Conservation (phyloP, 2,329 filamentous ascomycete genomes). For the Fusarium begoniae region DNA sequence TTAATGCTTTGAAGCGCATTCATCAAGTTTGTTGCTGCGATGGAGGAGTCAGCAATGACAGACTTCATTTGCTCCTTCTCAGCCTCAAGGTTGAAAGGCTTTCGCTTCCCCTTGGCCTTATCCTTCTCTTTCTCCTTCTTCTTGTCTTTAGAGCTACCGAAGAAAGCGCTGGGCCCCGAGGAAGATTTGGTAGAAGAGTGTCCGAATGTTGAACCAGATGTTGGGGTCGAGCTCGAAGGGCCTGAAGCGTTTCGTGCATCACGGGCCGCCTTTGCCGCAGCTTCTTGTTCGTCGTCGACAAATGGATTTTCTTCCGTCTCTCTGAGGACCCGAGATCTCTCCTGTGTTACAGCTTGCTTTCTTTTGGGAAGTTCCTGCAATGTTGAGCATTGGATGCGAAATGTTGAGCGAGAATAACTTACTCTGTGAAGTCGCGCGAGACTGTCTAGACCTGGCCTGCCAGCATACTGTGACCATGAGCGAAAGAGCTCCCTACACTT, state of each 20-base stretch:
- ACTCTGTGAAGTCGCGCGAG: constrained; percentile 81
- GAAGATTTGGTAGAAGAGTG: constrained; percentile 48
- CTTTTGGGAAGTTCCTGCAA: constrained; percentile 68
- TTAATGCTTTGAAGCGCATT: constrained; percentile 93
- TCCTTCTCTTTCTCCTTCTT: constrained; percentile 64
- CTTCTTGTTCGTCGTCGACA: constrained; percentile 71
- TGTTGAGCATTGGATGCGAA: constrained; percentile 2
- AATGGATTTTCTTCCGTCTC: constrained; percentile 83
- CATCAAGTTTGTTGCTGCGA: constrained; percentile 88
- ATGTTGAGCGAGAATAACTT: constrained; percentile 16
- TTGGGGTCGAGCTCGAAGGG: constrained; percentile 30
- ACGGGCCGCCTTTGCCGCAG: constrained; percentile 42
- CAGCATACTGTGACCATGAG: constrained; percentile 89
- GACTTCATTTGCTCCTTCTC: constrained; percentile 89
- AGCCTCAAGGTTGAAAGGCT: constrained; percentile 82
- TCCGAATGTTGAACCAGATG: constrained; percentile 7
- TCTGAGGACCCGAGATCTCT: constrained; percentile 82
- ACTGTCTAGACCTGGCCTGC: constrained; percentile 79
- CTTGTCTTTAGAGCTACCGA: constrained; percentile 59
- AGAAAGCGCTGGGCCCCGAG: constrained; percentile 49
- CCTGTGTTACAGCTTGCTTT: constrained; percentile 78
- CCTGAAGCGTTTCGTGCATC: constrained; percentile 39
- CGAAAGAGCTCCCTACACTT: constrained; percentile 90
- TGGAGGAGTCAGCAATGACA: constrained; percentile 87
- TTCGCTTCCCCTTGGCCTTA: constrained; percentile 65